phyloP scores from a whole-genome alignment of 2,329 filamentous ascomycete species.

The Rasamsonia emersonii region DNA sequence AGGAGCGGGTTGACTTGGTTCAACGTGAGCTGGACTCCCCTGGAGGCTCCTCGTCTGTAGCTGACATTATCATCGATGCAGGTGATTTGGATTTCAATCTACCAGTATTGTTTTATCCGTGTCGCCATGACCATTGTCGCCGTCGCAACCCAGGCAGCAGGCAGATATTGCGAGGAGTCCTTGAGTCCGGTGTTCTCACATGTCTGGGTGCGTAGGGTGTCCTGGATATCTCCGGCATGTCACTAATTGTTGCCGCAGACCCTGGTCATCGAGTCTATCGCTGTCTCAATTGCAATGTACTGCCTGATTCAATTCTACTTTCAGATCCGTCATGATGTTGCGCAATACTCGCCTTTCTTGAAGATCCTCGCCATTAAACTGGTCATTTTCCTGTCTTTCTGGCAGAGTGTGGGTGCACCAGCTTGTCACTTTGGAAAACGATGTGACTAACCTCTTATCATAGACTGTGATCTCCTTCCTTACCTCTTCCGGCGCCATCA shows the following conservation, averaged over 20 bases:
- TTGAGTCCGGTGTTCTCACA: slow-evolving; percentile 72
- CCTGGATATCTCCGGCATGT: background rate
- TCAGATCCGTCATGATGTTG: slow-evolving; percentile 61
- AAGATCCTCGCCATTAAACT: slow-evolving; percentile 84
- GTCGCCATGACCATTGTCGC: slow-evolving; percentile 72
- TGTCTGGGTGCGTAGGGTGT: slow-evolving; percentile 55
- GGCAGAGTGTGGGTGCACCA: slow-evolving; percentile 52
- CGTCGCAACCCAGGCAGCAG: slow-evolving; percentile 61
- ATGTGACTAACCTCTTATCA: slow-evolving; percentile 7
- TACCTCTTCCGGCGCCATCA: slow-evolving; percentile 54
- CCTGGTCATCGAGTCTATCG: slow-evolving; percentile 59
- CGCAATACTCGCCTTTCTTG: slow-evolving; percentile 62
- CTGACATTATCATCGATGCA: slow-evolving; percentile 7
- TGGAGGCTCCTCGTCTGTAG: too few relatives aligned
- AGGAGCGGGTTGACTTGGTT: slow-evolving; percentile 81
- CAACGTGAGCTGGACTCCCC: slow-evolving; percentile 48
- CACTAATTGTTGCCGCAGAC: slow-evolving; percentile 34
- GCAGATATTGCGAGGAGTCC: slow-evolving; percentile 69
- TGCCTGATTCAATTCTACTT: slow-evolving; percentile 81
- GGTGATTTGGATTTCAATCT: slow-evolving; percentile 65
- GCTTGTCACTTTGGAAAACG: background rate
- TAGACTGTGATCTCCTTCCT: slow-evolving; percentile 53
- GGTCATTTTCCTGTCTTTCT: slow-evolving; percentile 85
- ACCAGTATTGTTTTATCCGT: slow-evolving; percentile 78
- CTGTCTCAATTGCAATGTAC: slow-evolving; percentile 79